Percentiles rank a stretch among this genome's conserved stretches.
These are phyloP conservation scores for Scedosporium minutisporum DNA, from an alignment of 2,329 filamentous ascomycete genomes.

Conservation along the genomic window DNA sequence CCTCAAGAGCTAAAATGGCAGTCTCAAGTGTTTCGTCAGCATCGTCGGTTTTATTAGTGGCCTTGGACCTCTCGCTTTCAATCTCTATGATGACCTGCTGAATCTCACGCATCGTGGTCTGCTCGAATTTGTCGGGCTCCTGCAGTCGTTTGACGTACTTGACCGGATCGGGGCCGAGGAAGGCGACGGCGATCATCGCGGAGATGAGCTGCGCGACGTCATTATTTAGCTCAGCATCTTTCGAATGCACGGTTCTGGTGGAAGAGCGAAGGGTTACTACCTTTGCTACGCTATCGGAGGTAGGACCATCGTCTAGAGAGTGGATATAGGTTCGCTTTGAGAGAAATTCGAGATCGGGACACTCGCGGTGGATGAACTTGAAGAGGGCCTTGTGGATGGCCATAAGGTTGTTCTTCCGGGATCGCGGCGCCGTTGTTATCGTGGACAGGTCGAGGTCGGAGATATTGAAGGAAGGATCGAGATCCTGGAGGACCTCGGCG, in stretches of 20 bases:
- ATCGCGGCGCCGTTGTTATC: constrained; percentile 25
- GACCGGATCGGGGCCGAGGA: constrained; percentile 47
- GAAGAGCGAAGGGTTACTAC: constrained; percentile 21
- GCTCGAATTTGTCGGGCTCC: constrained; percentile 24
- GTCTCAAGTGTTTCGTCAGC: constrained; percentile 29
- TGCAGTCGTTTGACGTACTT: constrained; percentile 41
- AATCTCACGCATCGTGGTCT: constrained; percentile 32
- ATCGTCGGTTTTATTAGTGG: constrained; percentile 25
- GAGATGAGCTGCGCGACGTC: constrained; percentile 45
- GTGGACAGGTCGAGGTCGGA: constrained; percentile 39
- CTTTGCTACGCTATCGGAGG: constrained; percentile 43
- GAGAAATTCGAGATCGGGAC: constrained; percentile 40
- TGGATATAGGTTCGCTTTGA: constrained; percentile 46
- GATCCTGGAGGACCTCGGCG: constrained; percentile 45
- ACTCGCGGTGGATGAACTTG: constrained; percentile 44
- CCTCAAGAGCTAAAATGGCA: constrained; percentile 42
- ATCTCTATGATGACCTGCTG: constrained; percentile 35
- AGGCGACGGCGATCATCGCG: constrained; percentile 50
- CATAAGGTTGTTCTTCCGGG: constrained; percentile 43
- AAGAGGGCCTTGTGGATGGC: constrained; percentile 44
- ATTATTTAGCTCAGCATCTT: constrained; percentile 13
- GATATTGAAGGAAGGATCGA: constrained; percentile 47
- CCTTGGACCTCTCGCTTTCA: constrained; percentile 17
- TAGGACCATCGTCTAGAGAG: constrained; percentile 46
- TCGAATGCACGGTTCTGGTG: not conserved